Conservation (phyloP, 2,329 filamentous ascomycete genomes). For the Fusarium aywerte region DNA sequence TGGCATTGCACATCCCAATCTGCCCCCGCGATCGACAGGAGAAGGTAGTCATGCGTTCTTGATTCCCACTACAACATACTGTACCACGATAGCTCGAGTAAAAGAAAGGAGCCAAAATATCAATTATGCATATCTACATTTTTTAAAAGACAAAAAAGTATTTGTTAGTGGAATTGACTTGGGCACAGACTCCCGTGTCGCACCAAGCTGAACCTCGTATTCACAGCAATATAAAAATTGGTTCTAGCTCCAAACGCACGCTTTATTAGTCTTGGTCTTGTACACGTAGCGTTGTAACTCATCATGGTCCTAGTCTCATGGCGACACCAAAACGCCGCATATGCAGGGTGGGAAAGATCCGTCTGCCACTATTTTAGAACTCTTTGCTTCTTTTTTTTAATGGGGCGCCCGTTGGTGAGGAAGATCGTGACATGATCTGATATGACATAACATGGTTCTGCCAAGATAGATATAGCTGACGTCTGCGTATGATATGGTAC, state of each 20-base stretch:
- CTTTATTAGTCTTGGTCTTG: background rate
- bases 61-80: too few relatives aligned
- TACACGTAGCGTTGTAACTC: slow-evolving; percentile 41
- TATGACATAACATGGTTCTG: background rate
- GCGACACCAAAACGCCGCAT: slow-evolving; percentile 2
- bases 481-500: too few relatives aligned
- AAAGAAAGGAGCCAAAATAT: too few relatives aligned
- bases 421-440: background rate
- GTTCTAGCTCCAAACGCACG: background rate
- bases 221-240: background rate
- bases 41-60: background rate
- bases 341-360: slow-evolving; percentile 5
- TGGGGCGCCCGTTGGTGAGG: slow-evolving; percentile 18
- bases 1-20: slow-evolving; percentile 33
- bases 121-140: background rate
- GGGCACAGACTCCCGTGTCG: slow-evolving; percentile 32
- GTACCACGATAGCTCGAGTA: too few relatives aligned
- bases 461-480: background rate
- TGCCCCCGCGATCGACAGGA: slow-evolving; percentile 35
- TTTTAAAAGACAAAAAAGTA: background rate
- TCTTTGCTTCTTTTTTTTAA: background rate
- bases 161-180: slow-evolving; percentile 1
- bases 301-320: background rate
- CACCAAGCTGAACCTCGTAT: slow-evolving; percentile 38
- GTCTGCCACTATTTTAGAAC: slow-evolving; percentile 4